These are phyloP conservation scores for Usnea hakonensis DNA, from an alignment of 495 filamentous ascomycete species.

Conservation along the genomic window DNA sequence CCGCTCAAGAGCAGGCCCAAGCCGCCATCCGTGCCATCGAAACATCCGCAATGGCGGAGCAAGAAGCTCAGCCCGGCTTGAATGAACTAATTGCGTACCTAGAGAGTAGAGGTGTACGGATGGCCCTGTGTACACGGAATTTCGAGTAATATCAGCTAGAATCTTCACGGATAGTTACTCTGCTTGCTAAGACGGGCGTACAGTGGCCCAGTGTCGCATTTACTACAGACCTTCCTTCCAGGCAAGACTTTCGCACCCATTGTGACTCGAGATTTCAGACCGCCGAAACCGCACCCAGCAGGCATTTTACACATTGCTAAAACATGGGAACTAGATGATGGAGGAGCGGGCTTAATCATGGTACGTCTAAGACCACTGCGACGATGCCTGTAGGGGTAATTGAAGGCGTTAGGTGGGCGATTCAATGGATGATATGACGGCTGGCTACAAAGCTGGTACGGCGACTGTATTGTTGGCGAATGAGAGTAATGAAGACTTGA, in stretches of 20 bases:
- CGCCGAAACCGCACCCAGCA: conserved; percentile 82
- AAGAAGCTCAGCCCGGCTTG: conserved; percentile 75
- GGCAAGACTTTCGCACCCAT: conserved; percentile 67
- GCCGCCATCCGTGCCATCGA: conserved; percentile 71
- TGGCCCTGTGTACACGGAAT: conserved; percentile 90
- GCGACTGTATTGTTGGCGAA: conserved; percentile 84
- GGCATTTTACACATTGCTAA: conserved; percentile 78
- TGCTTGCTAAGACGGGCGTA: not conserved
- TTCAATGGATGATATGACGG: conserved; percentile 88
- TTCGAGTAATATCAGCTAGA: conserved; percentile 57
- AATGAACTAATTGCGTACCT: conserved; percentile 70
- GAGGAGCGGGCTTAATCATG: conserved; percentile 48
- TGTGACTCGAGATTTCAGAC: conserved; percentile 75
- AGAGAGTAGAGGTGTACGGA: conserved; percentile 53
- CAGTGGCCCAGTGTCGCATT: conserved; percentile 57
- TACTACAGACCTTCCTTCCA: conserved; percentile 65
- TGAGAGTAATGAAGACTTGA: conserved; percentile 65
- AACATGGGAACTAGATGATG: conserved; percentile 57
- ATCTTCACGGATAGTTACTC: not conserved
- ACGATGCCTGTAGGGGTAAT: not conserved
- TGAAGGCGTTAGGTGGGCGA: conserved; percentile 61
- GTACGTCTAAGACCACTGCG: conserved; percentile 28
- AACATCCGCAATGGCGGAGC: conserved; percentile 64
- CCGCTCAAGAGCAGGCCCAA: conserved; percentile 56
- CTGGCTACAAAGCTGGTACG: conserved; percentile 74